phyloP scores from a whole-genome alignment of 148 eudicot species.

The Fallopia convolvulus region DNA sequence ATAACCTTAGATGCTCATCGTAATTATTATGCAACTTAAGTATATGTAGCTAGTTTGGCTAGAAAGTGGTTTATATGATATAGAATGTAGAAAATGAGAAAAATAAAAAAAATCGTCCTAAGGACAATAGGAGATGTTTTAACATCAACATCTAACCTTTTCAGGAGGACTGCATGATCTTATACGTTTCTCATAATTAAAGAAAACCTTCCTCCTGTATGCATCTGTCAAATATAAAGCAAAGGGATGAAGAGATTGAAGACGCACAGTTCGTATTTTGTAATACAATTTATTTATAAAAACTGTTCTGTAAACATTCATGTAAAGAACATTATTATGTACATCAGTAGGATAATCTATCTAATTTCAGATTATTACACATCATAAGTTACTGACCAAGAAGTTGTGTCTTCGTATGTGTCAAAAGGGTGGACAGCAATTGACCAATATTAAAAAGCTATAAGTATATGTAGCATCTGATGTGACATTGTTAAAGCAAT shows the following conservation, averaged over 20 bases:
- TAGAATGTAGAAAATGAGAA: neutral
- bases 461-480: neutral
- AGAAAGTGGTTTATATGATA: neutral
- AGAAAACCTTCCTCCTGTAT: conserved; percentile 75
- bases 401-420: neutral
- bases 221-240: conserved; percentile 41
- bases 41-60: neutral
- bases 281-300: neutral
- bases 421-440: neutral
- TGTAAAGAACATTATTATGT: neutral
- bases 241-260: neutral
- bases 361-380: neutral
- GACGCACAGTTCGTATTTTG: neutral
- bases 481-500: neutral
- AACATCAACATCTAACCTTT: conserved; percentile 40
- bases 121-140: neutral
- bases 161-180: conserved; percentile 85
- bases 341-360: neutral
- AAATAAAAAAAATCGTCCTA: neutral
- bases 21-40: no score
- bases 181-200: conserved; percentile 85
- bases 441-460: neutral
- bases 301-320: neutral
- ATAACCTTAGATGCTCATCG: no score
- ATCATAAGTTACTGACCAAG: neutral